Percentiles rank a stretch among this genome's conserved stretches.
phyloP scores from a whole-genome alignment of 1,284 basidiomycete genomes.

The Crepidotus sp. region DNA sequence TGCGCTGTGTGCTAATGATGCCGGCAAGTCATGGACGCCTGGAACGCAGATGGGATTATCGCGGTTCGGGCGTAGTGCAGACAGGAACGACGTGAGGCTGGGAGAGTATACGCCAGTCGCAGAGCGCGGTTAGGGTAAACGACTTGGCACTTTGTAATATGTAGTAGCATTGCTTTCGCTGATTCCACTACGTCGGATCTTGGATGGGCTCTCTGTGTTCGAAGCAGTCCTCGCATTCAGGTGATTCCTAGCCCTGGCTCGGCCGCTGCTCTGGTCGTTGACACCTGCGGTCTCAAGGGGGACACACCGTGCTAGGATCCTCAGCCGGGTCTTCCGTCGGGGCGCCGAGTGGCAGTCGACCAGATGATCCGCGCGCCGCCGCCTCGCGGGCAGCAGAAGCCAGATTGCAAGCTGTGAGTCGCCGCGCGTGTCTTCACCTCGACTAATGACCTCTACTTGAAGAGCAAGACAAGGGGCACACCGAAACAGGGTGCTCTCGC shows the following conservation, averaged over 20 bases:
- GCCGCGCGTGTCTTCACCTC: neutral
- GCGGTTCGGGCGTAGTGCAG: conserved; percentile 11
- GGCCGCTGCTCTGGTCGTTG: neutral
- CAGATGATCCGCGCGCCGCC: conserved; percentile 45
- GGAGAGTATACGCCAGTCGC: conserved; percentile 13
- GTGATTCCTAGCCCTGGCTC: neutral
- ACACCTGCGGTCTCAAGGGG: conserved; percentile 4
- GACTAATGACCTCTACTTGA: conserved; percentile 2
- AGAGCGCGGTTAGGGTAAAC: conserved; percentile 8
- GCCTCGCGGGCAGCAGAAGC: conserved; percentile 65
- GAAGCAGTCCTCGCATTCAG: conserved; percentile 27
- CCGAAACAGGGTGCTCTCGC: conserved; percentile 59
- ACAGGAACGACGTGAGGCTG: conserved; percentile 9
- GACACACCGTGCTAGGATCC: conserved; percentile 36
- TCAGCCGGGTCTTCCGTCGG: conserved; percentile 22
- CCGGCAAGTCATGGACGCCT: conserved; percentile 48
- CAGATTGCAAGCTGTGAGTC: conserved; percentile 51
- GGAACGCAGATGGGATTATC: conserved; percentile 34
- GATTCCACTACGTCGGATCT: conserved; percentile 29
- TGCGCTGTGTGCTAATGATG: conserved; percentile 1
- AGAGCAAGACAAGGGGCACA: conserved; percentile 30
- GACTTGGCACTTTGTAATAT: conserved; percentile 14
- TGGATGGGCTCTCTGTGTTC: conserved; percentile 57
- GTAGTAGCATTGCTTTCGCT: conserved; percentile 7
- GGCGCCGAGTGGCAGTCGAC: conserved; percentile 17